Conservation (phyloP, 345 rosid genomes). For the Linum lewisii region DNA sequence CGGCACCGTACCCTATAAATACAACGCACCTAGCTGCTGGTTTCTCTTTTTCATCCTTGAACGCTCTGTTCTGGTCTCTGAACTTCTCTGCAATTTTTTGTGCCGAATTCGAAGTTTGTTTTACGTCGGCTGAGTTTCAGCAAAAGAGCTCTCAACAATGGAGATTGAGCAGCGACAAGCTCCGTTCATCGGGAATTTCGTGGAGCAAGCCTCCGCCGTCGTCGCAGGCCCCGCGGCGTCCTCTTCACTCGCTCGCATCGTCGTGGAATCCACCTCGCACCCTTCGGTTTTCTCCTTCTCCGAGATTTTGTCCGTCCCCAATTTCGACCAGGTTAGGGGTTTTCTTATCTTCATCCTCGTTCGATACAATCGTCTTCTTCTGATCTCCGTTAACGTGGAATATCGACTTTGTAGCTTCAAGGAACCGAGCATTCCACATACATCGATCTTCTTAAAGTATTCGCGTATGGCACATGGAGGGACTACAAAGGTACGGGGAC, state of each 20-base stretch:
- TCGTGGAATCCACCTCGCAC: slow-evolving; percentile 16
- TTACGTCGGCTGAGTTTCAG: neutral
- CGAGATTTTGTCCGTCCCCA: slow-evolving; percentile 15
- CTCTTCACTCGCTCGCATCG: slow-evolving; percentile 5
- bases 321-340: slow-evolving; percentile 5
- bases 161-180: slow-evolving; percentile 38
- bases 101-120: too few relatives aligned
- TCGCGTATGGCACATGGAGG: slow-evolving; percentile 14
- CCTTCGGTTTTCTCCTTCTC: slow-evolving; percentile 19
- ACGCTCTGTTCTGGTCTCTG: too few relatives aligned
- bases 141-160: slow-evolving; percentile 10
- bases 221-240: neutral
- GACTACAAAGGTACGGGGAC: slow-evolving; percentile 13
- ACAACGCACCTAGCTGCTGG: too few relatives aligned
- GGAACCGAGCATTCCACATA: slow-evolving; percentile 11
- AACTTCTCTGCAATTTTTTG: too few relatives aligned
- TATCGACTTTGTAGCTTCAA: slow-evolving; percentile 2
- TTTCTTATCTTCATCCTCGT: neutral
- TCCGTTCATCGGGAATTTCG: slow-evolving; percentile 24
- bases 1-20: too few relatives aligned
- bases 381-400: too few relatives aligned
- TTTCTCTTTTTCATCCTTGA: too few relatives aligned
- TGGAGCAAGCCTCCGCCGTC: slow-evolving; percentile 25
- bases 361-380: neutral
- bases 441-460: slow-evolving; percentile 13